These are phyloP conservation scores for Neurospora tetrasperma DNA, from an alignment of 495 filamentous ascomycete species.

Conservation along the genomic window DNA sequence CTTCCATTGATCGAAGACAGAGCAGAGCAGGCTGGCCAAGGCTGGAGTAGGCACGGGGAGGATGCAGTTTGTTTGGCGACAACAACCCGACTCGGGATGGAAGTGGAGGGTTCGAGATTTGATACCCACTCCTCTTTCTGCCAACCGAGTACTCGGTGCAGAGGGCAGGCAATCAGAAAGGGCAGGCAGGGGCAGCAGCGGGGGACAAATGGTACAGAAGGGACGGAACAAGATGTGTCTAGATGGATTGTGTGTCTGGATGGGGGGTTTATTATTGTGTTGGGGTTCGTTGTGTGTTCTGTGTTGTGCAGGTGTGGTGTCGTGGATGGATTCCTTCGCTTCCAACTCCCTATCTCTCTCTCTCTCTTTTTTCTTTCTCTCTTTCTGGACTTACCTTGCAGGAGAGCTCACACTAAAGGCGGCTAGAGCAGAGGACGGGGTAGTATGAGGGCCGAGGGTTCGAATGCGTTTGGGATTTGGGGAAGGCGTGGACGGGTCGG, in stretches of 20 bases:
- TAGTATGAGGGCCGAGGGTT: neutral
- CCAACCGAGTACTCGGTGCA: neutral
- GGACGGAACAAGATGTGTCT: neutral
- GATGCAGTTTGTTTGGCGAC: neutral
- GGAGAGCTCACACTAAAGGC: neutral
- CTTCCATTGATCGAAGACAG: neutral
- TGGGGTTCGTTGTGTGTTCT: neutral
- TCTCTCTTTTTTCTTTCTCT: neutral
- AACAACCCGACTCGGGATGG: neutral
- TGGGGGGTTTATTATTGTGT: neutral
- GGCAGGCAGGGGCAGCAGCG: neutral
- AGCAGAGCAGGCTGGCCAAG: neutral
- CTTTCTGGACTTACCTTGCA: neutral
- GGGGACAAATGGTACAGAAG: neutral
- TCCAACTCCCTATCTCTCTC: neutral
- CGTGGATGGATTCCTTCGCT: neutral
- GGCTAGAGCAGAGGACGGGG: neutral
- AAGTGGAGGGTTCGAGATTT: neutral
- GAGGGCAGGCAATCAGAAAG: neutral
- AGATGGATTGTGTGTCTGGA: neutral
- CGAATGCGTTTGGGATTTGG: neutral
- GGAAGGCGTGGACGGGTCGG: slow-evolving; percentile 8
- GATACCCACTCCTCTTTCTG: neutral
- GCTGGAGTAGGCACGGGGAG: neutral
- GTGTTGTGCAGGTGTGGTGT: neutral